Base-by-base conservation (phyloP, 2,329 filamentous ascomycete genomes). In the Apiospora malaysiana region DNA sequence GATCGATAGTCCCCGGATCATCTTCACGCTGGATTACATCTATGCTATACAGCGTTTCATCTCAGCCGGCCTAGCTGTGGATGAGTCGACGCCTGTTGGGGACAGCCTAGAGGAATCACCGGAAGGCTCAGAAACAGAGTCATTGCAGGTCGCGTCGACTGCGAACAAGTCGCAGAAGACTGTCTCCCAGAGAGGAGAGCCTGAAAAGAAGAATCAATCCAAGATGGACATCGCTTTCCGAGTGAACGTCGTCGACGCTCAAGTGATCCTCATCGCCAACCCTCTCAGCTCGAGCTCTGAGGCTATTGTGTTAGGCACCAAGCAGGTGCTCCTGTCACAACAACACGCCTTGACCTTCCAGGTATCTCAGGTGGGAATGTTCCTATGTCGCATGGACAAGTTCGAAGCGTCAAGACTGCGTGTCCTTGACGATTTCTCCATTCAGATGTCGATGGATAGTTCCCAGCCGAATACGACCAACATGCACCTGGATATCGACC, bases 331-430 rank as follows among this genome's bases (percentile, higher is more conserved):
- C 1, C 87, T 98, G 14, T 97, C 95, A 1, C 93, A 97, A 77
- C 97, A 99, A 80, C 94, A 98, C 83, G 94, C 95, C 10, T 88
- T 97, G 75, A 98, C 96, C 0, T 88, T 99, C 78, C 95, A 99
- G 78, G 90, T 99, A 2, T 95, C 94, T 9, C 92, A 98, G 78
- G 89, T 98, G 69, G 96, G 96, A 76, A 99, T 99, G 96, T 99
- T 98, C 80, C 82, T 99, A 43, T 99, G 97, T 79, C 93, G 96
- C 16, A 99, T 99, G 96, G 97, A 99, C 81, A 93, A 91, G 73
- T 98, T 98, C 76, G 95, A 99, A 75, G 94, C 93, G 4, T 95
- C 92, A 51, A 90, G 94, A 47, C 87, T 99, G 66, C 91, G 96
- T 23, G 97, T 99, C 72, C 89, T 99, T 43, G 97, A 99, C 78